Base-by-base conservation (phyloP, 129 eudicot species). In the Saposhnikovia divaricata region DNA sequence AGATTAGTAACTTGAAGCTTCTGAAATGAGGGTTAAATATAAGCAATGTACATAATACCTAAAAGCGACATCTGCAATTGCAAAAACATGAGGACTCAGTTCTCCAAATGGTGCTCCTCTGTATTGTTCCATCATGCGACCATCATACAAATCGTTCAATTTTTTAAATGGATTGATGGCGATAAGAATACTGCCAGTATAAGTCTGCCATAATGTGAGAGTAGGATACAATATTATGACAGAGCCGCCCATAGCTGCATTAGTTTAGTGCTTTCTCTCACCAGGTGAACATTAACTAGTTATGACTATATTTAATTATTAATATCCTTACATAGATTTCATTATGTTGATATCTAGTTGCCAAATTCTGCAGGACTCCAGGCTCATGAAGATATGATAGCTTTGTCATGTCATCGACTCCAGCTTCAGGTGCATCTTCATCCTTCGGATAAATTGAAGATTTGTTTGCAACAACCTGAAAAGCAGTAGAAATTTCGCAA, bases 311-410 rank as follows among this genome's bases (percentile, higher is more conserved):
- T 23, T 40, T 39, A 25, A 1, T 1, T 55, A 55, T 55, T 55
- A 27, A 74, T 72, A 38, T 23, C 9, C 85, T 82, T 72, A 82
- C 85, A 78, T 82, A 82, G 16, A 82, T 82, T 82, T 82, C 85
- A 78, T 82, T 78, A 45, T 78, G 80, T 82, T 82, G 82, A 82
- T 82, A 82, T 82, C 85, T 77, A 39, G 75, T 47, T 68, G 82
- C 82, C 82, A 82, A 72, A 75, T 82, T 82, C 75, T 82, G 85
- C 77, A 82, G 55, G 38, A 82, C 85, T 37, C 85, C 85, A 72
- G 85, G 85, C n/a, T 82, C 85, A 43, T 82, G 85, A 53, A 82
- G 80, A 82, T 82, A 82, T 14, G 85, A 82, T 70, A 82, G 85
- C 69, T 79, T 70, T 51, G 85, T 82, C 85, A 82, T 82, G 78